Conservation (phyloP, 805 yeast species). For the Saccharomycopsis oosterbeekiorum region DNA sequence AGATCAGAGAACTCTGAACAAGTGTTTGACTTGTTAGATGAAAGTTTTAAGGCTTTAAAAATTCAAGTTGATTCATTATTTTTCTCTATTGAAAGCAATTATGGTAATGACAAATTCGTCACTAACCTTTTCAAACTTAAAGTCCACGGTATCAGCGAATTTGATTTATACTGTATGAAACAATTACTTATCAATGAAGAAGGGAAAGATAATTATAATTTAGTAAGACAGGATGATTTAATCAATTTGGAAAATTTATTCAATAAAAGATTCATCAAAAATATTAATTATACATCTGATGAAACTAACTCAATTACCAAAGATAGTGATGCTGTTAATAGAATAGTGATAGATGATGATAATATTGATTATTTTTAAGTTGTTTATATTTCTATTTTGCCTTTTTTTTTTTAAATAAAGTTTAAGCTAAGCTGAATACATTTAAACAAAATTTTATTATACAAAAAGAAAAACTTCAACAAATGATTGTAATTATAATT, state of each 20-base stretch:
- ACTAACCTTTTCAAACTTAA: slow-evolving; percentile 17
- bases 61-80: slow-evolving; percentile 9
- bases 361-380: neutral
- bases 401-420: neutral
- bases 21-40: slow-evolving; percentile 5
- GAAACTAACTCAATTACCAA: neutral
- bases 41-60: slow-evolving; percentile 13
- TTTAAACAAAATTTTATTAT: neutral
- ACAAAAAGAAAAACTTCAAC: neutral
- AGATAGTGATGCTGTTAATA: neutral
- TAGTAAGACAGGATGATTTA: neutral
- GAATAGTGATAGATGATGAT: neutral
- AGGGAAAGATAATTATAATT: neutral
- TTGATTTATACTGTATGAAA: slow-evolving; percentile 17
- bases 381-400: neutral
- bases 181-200: slow-evolving; percentile 8
- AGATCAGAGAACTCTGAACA: slow-evolving; percentile 3
- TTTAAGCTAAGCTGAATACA: too few species aligned
- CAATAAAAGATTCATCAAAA: slow-evolving; percentile 10
- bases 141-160: slow-evolving; percentile 17
- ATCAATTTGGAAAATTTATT: slow-evolving; percentile 8
- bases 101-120: slow-evolving; percentile 15
- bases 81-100: slow-evolving; percentile 18
- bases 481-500: neutral
- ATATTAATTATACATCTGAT: slow-evolving; percentile 1